Percentiles rank a stretch among this genome's conserved stretches.
Conservation (phyloP, 2,329 filamentous ascomycete genomes). For the Aureobasidium musti region DNA sequence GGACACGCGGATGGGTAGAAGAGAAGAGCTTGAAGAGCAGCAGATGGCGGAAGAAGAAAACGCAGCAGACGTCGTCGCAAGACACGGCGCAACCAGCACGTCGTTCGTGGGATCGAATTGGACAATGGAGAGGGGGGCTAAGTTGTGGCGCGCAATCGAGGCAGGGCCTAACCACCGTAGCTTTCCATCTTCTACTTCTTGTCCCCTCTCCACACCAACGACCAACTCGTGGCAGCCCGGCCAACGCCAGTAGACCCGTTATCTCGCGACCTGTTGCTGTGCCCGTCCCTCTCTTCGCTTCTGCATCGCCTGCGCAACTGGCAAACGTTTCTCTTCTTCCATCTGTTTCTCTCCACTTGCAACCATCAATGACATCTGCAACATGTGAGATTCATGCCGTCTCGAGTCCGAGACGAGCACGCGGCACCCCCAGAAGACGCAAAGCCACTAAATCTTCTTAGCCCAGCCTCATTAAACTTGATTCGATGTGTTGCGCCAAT, state of each 20-base stretch:
- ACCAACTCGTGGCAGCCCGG: conserved; percentile 26
- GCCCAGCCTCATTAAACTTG: conserved; percentile 27
- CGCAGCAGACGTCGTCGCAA: conserved; percentile 11
- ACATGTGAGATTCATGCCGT: not conserved
- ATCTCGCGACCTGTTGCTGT: not conserved
- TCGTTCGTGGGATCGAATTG: conserved; percentile 18
- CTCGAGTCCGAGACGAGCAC: conserved; percentile 21
- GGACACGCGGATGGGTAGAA: not conserved
- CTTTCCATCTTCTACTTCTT: conserved; percentile 6
- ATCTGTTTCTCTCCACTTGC: not conserved
- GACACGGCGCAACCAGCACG: conserved; percentile 27
- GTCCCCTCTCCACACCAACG: conserved; percentile 25
- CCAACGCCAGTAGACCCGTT: conserved; percentile 27
- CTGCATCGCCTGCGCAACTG: conserved; percentile 25
- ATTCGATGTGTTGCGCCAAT: conserved; percentile 23
- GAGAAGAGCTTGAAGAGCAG: not conserved
- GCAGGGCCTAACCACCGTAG: conserved; percentile 21
- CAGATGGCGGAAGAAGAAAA: not conserved
- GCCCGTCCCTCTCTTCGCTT: conserved; percentile 6
- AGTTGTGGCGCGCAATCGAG: conserved; percentile 21
- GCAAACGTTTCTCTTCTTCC: not conserved
- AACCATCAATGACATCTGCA: conserved; percentile 19
- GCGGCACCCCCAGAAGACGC: conserved; percentile 20
- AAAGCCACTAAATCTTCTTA: conserved; percentile 23
- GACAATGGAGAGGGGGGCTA: conserved; percentile 19